These are phyloP conservation scores for Dissophora ornata DNA, from an alignment of 192 early-diverging fungal species.

Conservation along the genomic window DNA sequence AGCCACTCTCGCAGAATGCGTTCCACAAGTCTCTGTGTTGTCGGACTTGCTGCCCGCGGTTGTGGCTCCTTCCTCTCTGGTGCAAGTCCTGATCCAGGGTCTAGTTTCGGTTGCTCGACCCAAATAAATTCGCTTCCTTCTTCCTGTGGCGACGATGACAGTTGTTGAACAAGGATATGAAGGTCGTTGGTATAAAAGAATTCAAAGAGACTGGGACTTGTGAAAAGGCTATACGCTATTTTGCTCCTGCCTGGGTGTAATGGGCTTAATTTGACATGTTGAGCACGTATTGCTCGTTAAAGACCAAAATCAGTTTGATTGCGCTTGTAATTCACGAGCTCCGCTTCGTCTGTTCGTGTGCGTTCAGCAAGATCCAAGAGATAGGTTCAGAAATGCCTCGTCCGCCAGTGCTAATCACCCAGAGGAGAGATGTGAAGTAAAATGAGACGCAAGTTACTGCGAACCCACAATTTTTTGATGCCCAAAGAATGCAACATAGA, in stretches of 20 bases:
- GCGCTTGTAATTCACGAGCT: conserved; percentile 64
- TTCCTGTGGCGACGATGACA: neutral
- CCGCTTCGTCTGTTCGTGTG: conserved; percentile 63
- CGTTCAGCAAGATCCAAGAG: conserved; percentile 69
- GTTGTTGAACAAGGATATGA: conserved; percentile 70
- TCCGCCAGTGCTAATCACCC: conserved; percentile 59
- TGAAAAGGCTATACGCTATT: conserved; percentile 63
- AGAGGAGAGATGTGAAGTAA: too few species aligned
- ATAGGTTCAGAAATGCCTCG: conserved; percentile 56
- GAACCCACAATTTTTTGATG: too few species aligned
- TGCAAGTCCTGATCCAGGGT: too few species aligned
- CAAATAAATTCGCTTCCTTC: neutral
- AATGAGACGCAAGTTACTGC: too few species aligned
- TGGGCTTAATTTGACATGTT: conserved; percentile 33
- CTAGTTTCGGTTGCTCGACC: neutral
- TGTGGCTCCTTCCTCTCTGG: neutral
- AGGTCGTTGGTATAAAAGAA: conserved; percentile 96
- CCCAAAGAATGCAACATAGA: too few species aligned
- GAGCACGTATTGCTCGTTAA: conserved; percentile 78
- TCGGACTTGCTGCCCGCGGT: conserved; percentile 55
- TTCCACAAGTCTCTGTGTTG: conserved; percentile 59
- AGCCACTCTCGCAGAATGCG: conserved; percentile 63
- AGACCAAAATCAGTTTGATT: conserved; percentile 67
- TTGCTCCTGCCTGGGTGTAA: neutral
- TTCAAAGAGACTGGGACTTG: conserved; percentile 58